These are phyloP conservation scores for Cubamyces sp. DNA, from an alignment of 768 basidiomycete genomes.

Conservation along the genomic window DNA sequence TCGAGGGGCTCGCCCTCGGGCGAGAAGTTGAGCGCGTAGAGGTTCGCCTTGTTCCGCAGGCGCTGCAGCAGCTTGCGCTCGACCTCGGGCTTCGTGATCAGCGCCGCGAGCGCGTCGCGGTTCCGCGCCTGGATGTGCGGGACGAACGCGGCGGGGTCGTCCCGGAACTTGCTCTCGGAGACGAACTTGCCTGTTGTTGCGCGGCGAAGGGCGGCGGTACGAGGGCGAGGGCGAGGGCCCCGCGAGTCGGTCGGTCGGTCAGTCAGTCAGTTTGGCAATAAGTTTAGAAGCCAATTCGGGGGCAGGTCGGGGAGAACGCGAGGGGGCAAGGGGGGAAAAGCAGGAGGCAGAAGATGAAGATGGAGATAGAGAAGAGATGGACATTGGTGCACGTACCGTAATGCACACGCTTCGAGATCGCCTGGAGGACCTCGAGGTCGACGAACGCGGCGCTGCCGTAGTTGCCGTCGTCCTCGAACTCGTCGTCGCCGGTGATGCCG, in stretches of 20 bases:
- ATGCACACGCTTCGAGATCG: constrained; percentile 97
- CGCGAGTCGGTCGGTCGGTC: no score
- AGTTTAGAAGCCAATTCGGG: constrained; percentile 11
- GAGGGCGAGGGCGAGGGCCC: no score
- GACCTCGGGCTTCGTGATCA: constrained; percentile 98
- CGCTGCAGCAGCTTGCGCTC: constrained; percentile 83
- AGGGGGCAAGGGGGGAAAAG: constrained; percentile 4
- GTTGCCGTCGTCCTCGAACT: constrained; percentile 93
- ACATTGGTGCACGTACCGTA: constrained; percentile 64
- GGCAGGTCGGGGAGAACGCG: background rate
- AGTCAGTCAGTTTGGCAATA: no score
- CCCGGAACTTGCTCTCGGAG: constrained; percentile 94
- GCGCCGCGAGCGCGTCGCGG: constrained; percentile 71
- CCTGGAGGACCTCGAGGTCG: constrained; percentile 95
- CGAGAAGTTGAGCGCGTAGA: constrained; percentile 83
- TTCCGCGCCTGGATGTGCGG: constrained; percentile 88
- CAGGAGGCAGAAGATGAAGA: no score
- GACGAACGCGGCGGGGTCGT: constrained; percentile 84
- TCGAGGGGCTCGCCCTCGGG: constrained; percentile 60
- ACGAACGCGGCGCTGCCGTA: constrained; percentile 95
- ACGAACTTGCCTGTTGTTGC: constrained; percentile 92
- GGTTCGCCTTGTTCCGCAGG: constrained; percentile 78
- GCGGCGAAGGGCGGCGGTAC: background rate
- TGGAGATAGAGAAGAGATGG: no score
- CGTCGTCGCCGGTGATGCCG: constrained; percentile 68